phyloP scores from a whole-genome alignment of 306 rosid genomes.

The Morella rubra region DNA sequence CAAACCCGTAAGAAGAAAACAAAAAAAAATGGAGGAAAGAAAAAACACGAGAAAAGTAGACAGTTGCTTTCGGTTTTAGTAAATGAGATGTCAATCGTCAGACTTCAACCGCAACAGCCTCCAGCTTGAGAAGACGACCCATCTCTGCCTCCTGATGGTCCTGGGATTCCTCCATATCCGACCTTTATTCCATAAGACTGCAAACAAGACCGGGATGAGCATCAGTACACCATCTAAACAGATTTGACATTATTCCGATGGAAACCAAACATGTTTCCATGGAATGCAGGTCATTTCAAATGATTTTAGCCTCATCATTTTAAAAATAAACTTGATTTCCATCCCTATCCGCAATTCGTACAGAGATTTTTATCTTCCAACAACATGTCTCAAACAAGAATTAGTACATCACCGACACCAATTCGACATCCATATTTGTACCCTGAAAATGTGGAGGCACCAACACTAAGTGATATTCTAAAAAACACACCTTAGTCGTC shows the following conservation, averaged over 20 bases:
- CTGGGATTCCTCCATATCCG: slow-evolving; percentile 96
- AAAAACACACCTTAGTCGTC: background rate
- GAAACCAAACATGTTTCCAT: background rate
- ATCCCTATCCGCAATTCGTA: background rate
- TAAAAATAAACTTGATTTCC: background rate
- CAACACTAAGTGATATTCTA: background rate
- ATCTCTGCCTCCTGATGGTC: slow-evolving; percentile 95
- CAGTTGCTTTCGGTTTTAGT: slow-evolving; percentile 20
- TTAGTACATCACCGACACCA: background rate
- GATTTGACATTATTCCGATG: background rate
- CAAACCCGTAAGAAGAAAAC: slow-evolving; percentile 34
- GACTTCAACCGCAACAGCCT: slow-evolving; percentile 80
- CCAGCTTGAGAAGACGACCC: slow-evolving; percentile 81
- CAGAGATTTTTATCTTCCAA: background rate
- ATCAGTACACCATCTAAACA: slow-evolving; percentile 13
- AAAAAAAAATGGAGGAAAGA: slow-evolving; percentile 16
- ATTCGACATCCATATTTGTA: background rate
- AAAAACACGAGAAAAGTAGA: slow-evolving; percentile 25
- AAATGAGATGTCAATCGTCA: slow-evolving; percentile 15
- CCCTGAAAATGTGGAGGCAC: background rate
- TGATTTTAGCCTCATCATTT: background rate
- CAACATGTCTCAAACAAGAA: background rate
- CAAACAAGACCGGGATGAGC: slow-evolving; percentile 32
- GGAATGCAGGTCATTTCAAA: background rate
- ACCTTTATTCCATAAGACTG: slow-evolving; percentile 99